Conservation (phyloP, 2,329 filamentous ascomycete species). For the Purpureocillium takamizusanense region DNA sequence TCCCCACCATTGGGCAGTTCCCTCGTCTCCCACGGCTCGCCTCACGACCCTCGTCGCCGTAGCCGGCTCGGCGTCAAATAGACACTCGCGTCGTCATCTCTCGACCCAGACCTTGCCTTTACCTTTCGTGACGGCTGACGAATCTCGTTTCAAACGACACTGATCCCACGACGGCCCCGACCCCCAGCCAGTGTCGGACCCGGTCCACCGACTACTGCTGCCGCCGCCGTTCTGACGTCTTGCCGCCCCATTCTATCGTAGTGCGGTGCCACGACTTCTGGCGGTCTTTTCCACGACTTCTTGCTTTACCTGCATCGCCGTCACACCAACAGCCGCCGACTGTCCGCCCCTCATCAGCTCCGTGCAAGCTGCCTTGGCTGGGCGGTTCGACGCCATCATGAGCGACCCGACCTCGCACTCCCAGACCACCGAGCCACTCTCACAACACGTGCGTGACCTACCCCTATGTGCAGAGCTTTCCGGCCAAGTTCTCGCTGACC, state of each 20-base stretch:
- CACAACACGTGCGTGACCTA: conserved; percentile 10
- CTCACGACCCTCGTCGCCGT: too few relatives aligned
- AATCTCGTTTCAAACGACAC: too few relatives aligned
- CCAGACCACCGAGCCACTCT: conserved; percentile 9
- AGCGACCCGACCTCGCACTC: conserved; percentile 14
- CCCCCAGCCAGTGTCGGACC: too few relatives aligned
- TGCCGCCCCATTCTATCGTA: background rate
- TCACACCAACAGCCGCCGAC: background rate
- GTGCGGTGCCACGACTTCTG: background rate
- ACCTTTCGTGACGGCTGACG: too few relatives aligned
- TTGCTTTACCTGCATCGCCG: background rate
- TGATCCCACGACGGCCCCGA: too few relatives aligned
- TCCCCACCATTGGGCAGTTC: too few relatives aligned
- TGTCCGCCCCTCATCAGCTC: conserved; percentile 3
- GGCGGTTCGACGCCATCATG: conserved; percentile 12
- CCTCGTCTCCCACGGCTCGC: too few relatives aligned
- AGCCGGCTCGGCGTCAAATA: too few relatives aligned
- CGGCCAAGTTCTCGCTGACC: background rate
- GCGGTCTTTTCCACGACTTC: background rate
- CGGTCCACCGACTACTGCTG: too few relatives aligned
- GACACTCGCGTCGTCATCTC: too few relatives aligned
- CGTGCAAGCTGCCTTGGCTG: conserved; percentile 7
- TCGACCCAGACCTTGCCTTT: too few relatives aligned
- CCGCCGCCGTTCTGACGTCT: background rate
- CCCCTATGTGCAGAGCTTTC: background rate